A percentile compares a stretch with the other conserved stretches of the same genome.
Conservation (phyloP, 805 yeast species). For the Cyberlindnera maclurae region DNA sequence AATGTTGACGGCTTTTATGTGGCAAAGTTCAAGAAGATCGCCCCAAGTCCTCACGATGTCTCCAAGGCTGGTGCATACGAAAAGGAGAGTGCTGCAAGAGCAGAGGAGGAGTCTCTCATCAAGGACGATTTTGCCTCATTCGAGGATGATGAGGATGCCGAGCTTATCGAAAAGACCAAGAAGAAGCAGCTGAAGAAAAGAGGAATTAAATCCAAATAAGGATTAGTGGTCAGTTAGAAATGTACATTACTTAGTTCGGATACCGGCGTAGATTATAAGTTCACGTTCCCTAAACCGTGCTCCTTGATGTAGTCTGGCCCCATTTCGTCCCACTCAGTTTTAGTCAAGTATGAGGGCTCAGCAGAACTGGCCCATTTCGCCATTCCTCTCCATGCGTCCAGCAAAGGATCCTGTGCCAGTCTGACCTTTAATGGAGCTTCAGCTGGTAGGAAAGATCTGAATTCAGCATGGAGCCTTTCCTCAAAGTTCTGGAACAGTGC, state of each 20-base stretch:
- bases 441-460: constrained; percentile 63
- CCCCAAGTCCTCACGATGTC: constrained; percentile 77
- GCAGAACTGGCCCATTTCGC: constrained; percentile 60
- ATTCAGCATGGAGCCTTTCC: constrained; percentile 62
- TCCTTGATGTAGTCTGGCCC: constrained; percentile 88
- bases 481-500: constrained; percentile 58
- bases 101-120: constrained; percentile 70
- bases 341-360: constrained; percentile 45
- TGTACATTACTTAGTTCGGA: no score
- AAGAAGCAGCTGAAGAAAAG: constrained; percentile 58
- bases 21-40: constrained; percentile 90
- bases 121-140: constrained; percentile 82
- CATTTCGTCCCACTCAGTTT: constrained; percentile 74
- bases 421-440: constrained; percentile 55
- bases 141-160: constrained; percentile 68
- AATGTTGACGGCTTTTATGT: constrained; percentile 98
- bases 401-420: constrained; percentile 56
- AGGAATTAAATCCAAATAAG: constrained; percentile 44
- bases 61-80: constrained; percentile 85
- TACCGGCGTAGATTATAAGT: neutral
- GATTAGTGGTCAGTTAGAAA: no score
- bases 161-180: constrained; percentile 61
- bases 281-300: constrained; percentile 65
- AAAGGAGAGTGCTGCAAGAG: constrained; percentile 74
- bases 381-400: constrained; percentile 96